These are phyloP conservation scores for Pleurostoma richardsiae DNA, from an alignment of 2,329 filamentous ascomycete genomes.

Conservation along the genomic window DNA sequence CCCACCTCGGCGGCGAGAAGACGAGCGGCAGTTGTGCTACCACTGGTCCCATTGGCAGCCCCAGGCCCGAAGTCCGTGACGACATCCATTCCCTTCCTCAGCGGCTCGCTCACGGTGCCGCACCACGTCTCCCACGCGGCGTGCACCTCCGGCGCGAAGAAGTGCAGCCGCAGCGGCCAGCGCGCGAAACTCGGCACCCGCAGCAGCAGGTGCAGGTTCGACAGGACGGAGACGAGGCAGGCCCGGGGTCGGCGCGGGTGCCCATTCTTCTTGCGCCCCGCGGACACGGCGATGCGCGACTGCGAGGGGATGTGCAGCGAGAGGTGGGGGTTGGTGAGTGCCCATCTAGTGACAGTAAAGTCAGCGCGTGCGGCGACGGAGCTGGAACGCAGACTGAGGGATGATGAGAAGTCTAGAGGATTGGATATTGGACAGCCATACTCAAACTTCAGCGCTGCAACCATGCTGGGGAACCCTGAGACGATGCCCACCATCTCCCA, in stretches of 20 bases:
- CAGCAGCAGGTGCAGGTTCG: constrained; percentile 77
- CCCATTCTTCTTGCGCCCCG: constrained; percentile 44
- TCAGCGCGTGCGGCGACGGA: not conserved
- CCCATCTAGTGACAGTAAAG: constrained; percentile 61
- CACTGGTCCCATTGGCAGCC: constrained; percentile 2
- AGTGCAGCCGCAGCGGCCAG: constrained; percentile 79
- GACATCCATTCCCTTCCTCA: constrained; percentile 46
- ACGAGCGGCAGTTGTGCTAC: not conserved
- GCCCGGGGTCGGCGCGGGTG: constrained; percentile 52
- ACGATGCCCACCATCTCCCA: constrained; percentile 91
- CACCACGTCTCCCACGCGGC: constrained; percentile 61
- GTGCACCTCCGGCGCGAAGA: constrained; percentile 69
- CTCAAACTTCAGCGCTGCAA: constrained; percentile 92
- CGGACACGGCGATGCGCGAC: constrained; percentile 52
- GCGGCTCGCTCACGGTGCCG: constrained; percentile 37
- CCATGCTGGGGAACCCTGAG: constrained; percentile 80
- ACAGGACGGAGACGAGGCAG: constrained; percentile 64
- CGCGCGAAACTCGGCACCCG: constrained; percentile 72
- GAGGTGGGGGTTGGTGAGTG: constrained; percentile 78
- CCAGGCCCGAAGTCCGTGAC: constrained; percentile 46
- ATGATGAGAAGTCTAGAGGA: constrained; percentile 22
- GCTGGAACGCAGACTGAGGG: not conserved
- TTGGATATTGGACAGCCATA: constrained; percentile 26
- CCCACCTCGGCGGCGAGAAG: not conserved
- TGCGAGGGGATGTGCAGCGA: constrained; percentile 71